Evolutionary conservation across 2,329 filamentous ascomycete species (phyloP), one percentile per base, ranked within the genome.

Genomic region (Penicillium sp.): DNA sequence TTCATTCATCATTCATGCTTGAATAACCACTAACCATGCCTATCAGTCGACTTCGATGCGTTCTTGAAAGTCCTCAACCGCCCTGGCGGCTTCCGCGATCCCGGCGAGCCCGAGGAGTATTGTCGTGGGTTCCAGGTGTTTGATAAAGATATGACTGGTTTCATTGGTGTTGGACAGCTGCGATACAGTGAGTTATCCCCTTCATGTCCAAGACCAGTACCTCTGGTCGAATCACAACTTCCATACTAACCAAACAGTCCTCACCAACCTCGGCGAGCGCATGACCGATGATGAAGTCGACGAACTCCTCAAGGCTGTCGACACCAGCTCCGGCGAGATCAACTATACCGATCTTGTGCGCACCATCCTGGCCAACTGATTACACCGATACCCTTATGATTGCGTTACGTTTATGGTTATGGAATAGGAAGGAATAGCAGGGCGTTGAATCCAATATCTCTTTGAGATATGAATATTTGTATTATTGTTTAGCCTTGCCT

Each of bases 231-330:
- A 23, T 23, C 3, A 4, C 20, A n/a, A 33, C 32, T 7, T n/a
- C 2, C 32, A 4, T 20, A 18, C 38, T 40, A 27, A 27, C 3
- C 12, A 15, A 4, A n/a, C 38, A 79, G 92, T 98, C 70, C 76
- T 98, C 66, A 98, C 93, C 49, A 97, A 97, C 71, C 76, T 98
- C 64, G 93, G 93, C 65, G 93, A 98, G 85, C 97, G 97, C 81
- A 96, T 98, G 90, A 89, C 87, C 54, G 92, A 98, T 65, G 93
- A 97, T 57, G 93, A 98, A 79, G 93, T 98, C 42, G 92, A 97
- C 72, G 93, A 98, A 81, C 81, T 98, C 68, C 84, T 98, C 72
- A 98, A 97, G 84, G 90, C 91, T 0, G 92, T 97, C 58, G 93
- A 98, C 71, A 95, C 91, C 54, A 93, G 87, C 75, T 92, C 87